A percentile compares a stretch with the other conserved stretches of the same genome.
phyloP scores from a whole-genome alignment of 805 yeast genomes.

The Ogataea neopini region DNA sequence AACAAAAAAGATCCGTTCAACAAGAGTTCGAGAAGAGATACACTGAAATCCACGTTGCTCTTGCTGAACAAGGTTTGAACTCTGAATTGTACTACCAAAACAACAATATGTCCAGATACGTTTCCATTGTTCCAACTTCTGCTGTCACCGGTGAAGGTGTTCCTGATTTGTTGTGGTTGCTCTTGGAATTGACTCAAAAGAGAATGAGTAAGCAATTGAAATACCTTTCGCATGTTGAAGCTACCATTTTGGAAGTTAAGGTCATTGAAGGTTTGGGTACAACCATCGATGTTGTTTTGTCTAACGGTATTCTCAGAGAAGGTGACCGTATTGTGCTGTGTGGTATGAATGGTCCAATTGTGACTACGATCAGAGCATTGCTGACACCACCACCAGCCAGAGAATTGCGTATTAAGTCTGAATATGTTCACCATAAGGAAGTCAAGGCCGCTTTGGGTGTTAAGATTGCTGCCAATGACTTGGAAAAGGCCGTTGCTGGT shows the following conservation, averaged over 20 bases:
- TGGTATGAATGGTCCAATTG: conserved; percentile 98
- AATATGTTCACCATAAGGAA: conserved; percentile 93
- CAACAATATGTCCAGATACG: conserved; percentile 89
- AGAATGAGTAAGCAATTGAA: conserved; percentile 98
- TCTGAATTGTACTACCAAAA: conserved; percentile 95
- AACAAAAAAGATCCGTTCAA: conserved; percentile 82
- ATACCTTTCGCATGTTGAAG: conserved; percentile 92
- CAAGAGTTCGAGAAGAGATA: conserved; percentile 89
- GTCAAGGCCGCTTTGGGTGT: conserved; percentile 99
- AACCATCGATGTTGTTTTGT: conserved; percentile 94
- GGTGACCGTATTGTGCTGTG: conserved; percentile 95
- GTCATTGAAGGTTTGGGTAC: conserved; percentile 98
- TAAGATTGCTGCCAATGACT: conserved; percentile 95
- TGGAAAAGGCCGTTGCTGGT: conserved; percentile 99
- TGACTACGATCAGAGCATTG: conserved; percentile 91
- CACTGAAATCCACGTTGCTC: conserved; percentile 80
- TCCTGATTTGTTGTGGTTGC: conserved; percentile 95
- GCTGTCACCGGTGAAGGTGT: conserved; percentile 99
- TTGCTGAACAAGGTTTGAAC: conserved; percentile 98
- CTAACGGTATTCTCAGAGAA: conserved; percentile 94
- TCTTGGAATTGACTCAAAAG: conserved; percentile 94
- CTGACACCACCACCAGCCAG: conserved; percentile 97
- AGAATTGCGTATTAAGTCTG: conserved; percentile 95
- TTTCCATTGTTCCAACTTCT: conserved; percentile 96
- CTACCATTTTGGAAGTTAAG: conserved; percentile 95